Evolutionary conservation across 352 stramenopile genomes (phyloP).

Genomic region (Phytophthora pistaciae): DNA sequence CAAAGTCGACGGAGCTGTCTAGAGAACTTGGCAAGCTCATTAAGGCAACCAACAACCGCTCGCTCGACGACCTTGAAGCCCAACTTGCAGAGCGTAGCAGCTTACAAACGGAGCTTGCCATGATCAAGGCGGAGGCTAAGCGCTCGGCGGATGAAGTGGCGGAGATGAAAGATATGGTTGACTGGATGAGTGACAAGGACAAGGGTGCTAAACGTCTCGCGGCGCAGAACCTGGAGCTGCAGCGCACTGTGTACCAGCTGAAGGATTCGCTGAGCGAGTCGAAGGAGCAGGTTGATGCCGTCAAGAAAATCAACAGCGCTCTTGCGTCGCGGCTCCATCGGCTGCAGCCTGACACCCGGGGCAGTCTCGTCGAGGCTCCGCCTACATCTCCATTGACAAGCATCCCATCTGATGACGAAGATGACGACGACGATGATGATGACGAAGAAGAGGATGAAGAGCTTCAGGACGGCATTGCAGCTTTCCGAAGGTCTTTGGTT

Average conservation of each 20-base stretch:
- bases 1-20: constrained; percentile 56
- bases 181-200: constrained; percentile 72
- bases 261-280: constrained; percentile 77
- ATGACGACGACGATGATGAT: constrained; percentile 56
- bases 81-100: constrained; percentile 70
- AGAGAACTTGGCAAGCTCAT: constrained; percentile 75
- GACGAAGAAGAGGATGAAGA: constrained; percentile 54
- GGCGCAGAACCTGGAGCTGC: constrained; percentile 73
- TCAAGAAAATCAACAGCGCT: constrained; percentile 81
- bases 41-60: constrained; percentile 54
- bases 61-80: constrained; percentile 58
- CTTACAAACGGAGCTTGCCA: constrained; percentile 60
- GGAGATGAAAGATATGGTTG: constrained; percentile 68
- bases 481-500: constrained; percentile 49
- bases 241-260: constrained; percentile 78
- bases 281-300: constrained; percentile 72
- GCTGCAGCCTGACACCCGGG: constrained; percentile 58
- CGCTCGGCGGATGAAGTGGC: constrained; percentile 60
- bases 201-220: constrained; percentile 65
- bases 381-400: constrained; percentile 45
- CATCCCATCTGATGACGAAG: constrained; percentile 61
- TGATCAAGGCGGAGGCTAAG: constrained; percentile 65
- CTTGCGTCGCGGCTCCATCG: constrained; percentile 73
- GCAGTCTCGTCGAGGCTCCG: constrained; percentile 59
- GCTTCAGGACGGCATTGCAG: constrained; percentile 46